Evolutionary conservation across 2,329 filamentous ascomycete species (phyloP), one percentile per base, ranked within the genome.

Genomic region (Aspergillus chevalieri): DNA sequence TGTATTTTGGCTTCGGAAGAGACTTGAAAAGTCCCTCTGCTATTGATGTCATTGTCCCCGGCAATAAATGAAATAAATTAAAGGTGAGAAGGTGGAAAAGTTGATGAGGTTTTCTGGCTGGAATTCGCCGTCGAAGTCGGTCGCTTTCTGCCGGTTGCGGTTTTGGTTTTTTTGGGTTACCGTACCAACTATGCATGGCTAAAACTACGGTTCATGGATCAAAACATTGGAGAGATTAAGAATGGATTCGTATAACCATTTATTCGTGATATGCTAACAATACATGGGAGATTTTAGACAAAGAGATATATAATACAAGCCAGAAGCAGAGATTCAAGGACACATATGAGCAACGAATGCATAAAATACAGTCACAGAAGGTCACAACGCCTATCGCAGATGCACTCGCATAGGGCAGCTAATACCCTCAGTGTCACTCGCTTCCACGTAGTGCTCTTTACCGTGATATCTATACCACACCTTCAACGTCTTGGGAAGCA

Each of bases 1-100:
- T 89, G 66, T 96, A 95, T 72, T 88, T 92, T 14, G 92, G 91
- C 67, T 91, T 91, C 3, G 92, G 92, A 41, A 97, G 78, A 50
- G 87, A 84, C 65, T 84, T 83, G 55, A 89, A 83, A 41, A 97
- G 79, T 50, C 89, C 87, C 51, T 82, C 78, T 57, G 79, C 80
- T 64, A 87, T 78, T 52, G 83, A 84, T 51, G 83, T 74, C 84
- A 88, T 88, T 55, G 49, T 62, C 47, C 51, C 45, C 46, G 47
- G 54, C 39, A 47, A 44, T 50, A 46, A 41, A 47, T 51, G 51
- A 47, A 50, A 51, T 30, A 38, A 38, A 48, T 58, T 59, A 44
- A 50, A 52, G 33, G 44, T 55, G 39, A 41, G 50, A 48, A 50
- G 55, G 56, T 52, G 51, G 38, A 50, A 46, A 44, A 41, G 34